Evolutionary conservation across 345 rosid genomes (phyloP), one percentile per base, ranked within the genome.

Genomic region (Hibiscus mutabilis): DNA sequence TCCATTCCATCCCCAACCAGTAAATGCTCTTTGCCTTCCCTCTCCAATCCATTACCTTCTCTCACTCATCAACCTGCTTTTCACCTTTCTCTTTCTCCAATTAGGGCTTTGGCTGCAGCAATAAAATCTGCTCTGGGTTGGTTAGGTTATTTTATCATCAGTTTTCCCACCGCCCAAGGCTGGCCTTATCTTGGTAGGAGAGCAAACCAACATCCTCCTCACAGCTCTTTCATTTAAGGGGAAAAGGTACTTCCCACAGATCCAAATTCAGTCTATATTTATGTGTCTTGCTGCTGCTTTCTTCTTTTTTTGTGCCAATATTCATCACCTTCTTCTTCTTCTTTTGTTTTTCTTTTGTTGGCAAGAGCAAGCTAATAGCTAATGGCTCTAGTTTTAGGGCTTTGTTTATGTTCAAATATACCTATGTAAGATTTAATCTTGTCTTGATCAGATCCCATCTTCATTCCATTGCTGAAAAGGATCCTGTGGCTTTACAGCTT

Each of bases 21-120:
- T 75, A 77, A 82, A 77, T 82, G 69, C 77, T 77, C 83, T 76
- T 75, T 84, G 85, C 85, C 82, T 74, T 77, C 78, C 22, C 68
- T 44, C 18, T 16, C 2, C 18, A 46, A 13, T 49, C 53, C 18
- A 15, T 49, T 16, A 49, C 53, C 18, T 49, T 49, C 18, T 49
- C 53, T 49, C 56, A 52, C 75, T 62, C 16, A 9, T 40, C 44
- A 40, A 40, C 44, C 10, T 40, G 44, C 12, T 40, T 4, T 16
- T 49, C 53, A 46, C 18, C 18, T 49, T 49, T 49, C 53, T 49
- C 53, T 49, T 61, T 59, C 75, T 62, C 16, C 53, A 76, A 70
- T 68, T 84, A 84, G 88, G 88, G 88, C 74, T 73, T 75, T 49
- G 44, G 11, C 18, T 49, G 53, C 53, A 14, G 53, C 18, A 15